These are phyloP conservation scores for Podospora australis DNA, from an alignment of 495 filamentous ascomycete species.

Conservation along the genomic window DNA sequence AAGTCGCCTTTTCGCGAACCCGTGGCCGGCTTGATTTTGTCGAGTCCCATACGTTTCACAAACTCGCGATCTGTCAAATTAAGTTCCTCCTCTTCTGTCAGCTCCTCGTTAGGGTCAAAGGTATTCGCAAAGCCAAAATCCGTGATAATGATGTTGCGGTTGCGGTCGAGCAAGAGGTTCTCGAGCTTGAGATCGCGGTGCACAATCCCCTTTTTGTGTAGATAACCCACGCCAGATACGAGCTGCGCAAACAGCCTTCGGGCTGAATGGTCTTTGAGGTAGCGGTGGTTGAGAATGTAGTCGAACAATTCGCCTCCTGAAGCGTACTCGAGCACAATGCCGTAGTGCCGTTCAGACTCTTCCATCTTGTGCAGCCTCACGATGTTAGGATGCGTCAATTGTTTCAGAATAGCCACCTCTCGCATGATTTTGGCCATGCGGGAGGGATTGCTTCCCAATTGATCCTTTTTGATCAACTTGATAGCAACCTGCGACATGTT, in stretches of 20 bases:
- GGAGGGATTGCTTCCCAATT: constrained; percentile 75
- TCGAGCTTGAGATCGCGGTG: constrained; percentile 97
- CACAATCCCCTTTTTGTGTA: constrained; percentile 98
- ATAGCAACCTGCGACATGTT: constrained; percentile 69
- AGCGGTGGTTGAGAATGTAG: constrained; percentile 93
- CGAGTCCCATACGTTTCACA: constrained; percentile 70
- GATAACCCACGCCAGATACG: constrained; percentile 92
- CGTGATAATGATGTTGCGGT: constrained; percentile 98
- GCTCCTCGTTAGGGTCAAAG: constrained; percentile 81
- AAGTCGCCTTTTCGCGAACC: constrained; percentile 62
- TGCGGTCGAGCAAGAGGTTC: constrained; percentile 90
- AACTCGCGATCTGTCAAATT: constrained; percentile 78
- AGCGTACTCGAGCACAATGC: constrained; percentile 97
- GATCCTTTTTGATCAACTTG: constrained; percentile 92
- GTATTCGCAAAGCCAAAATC: constrained; percentile 99
- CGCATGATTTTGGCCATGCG: constrained; percentile 94
- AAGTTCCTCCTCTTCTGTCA: constrained; percentile 84
- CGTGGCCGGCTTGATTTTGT: constrained; percentile 50
- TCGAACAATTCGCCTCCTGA: constrained; percentile 98
- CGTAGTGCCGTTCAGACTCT: constrained; percentile 91
- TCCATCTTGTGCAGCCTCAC: constrained; percentile 98
- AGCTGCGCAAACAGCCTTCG: constrained; percentile 91
- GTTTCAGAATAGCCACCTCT: constrained; percentile 85
- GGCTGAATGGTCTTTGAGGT: constrained; percentile 87
- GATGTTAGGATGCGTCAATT: constrained; percentile 88